phyloP scores from a whole-genome alignment of 2,329 filamentous ascomycete genomes.

The Talaromyces amestolkiae region DNA sequence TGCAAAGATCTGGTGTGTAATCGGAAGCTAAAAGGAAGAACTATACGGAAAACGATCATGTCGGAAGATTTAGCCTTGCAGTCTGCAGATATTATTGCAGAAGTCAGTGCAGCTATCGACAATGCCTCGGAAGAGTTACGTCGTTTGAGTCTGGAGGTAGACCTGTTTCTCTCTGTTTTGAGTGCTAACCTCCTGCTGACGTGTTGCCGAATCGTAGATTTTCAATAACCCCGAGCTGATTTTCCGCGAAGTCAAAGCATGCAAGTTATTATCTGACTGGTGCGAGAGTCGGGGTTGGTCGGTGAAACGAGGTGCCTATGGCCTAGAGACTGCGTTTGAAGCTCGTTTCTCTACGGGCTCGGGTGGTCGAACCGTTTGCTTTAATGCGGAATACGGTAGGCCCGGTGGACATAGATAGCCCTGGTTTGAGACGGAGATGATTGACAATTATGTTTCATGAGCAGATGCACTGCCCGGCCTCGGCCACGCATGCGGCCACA shows the following conservation, averaged over 20 bases:
- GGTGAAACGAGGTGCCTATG: slow-evolving; percentile 45
- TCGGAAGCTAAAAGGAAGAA: too few relatives aligned
- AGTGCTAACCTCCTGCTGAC: too few relatives aligned
- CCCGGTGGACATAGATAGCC: not conserved
- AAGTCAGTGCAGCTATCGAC: too few relatives aligned
- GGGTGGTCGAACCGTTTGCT: slow-evolving; percentile 28
- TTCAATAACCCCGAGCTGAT: slow-evolving; percentile 45
- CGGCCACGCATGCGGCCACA: slow-evolving; percentile 33
- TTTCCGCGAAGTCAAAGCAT: slow-evolving; percentile 48
- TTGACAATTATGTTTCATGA: not conserved
- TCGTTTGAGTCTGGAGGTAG: not conserved
- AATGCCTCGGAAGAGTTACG: slow-evolving; percentile 1
- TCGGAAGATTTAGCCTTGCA: too few relatives aligned
- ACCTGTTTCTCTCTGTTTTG: not conserved
- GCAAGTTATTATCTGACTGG: slow-evolving; percentile 42
- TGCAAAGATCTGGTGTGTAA: too few relatives aligned
- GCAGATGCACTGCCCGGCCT: slow-evolving; percentile 29
- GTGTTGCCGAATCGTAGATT: slow-evolving; percentile 13
- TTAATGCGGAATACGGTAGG: slow-evolving; percentile 33
- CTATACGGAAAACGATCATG: too few relatives aligned
- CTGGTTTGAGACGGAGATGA: not conserved
- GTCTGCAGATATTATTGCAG: too few relatives aligned
- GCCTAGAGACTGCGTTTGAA: slow-evolving; percentile 48
- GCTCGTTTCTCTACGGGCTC: slow-evolving; percentile 35
- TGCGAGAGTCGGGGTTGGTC: slow-evolving; percentile 40